Percentiles rank a stretch among this genome's conserved stretches.
Conservation (phyloP, 345 rosid species). For the Eucalyptus lansdowneana region DNA sequence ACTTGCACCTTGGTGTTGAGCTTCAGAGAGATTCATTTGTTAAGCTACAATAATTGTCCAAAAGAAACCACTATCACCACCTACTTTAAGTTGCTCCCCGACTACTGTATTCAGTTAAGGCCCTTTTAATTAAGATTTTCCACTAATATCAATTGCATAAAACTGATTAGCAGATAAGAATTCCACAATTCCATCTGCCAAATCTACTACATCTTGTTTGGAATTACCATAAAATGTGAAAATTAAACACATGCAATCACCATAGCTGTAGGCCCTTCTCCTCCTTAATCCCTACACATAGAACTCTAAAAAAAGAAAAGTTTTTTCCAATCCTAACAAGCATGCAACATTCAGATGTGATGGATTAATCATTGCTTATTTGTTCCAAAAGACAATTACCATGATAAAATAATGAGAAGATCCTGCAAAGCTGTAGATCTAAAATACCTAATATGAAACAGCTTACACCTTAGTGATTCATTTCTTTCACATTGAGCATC, state of each 20-base stretch:
- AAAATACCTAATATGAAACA: neutral
- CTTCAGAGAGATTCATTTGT: neutral
- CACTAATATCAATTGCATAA: neutral
- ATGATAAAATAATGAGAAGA: neutral
- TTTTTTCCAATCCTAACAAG: neutral
- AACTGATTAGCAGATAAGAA: neutral
- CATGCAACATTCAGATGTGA: neutral
- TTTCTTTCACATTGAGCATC: neutral
- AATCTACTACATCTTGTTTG: neutral
- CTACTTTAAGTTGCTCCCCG: neutral
- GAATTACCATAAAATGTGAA: neutral
- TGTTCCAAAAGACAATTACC: neutral
- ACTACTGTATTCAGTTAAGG: neutral
- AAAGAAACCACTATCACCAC: neutral
- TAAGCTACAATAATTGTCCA: neutral
- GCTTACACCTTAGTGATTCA: neutral
- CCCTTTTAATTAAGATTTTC: neutral
- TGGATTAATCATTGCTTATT: neutral
- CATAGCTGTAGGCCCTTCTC: neutral
- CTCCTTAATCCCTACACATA: neutral
- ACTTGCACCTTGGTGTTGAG: neutral
- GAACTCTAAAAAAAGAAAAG: neutral
- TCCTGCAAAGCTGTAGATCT: neutral
- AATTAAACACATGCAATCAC: neutral
- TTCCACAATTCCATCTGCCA: neutral